A percentile compares a stretch with the other conserved stretches of the same genome.
These are phyloP conservation scores for Chrysoporthe cubensis DNA, from an alignment of 2,329 filamentous ascomycete genomes.

Conservation along the genomic window DNA sequence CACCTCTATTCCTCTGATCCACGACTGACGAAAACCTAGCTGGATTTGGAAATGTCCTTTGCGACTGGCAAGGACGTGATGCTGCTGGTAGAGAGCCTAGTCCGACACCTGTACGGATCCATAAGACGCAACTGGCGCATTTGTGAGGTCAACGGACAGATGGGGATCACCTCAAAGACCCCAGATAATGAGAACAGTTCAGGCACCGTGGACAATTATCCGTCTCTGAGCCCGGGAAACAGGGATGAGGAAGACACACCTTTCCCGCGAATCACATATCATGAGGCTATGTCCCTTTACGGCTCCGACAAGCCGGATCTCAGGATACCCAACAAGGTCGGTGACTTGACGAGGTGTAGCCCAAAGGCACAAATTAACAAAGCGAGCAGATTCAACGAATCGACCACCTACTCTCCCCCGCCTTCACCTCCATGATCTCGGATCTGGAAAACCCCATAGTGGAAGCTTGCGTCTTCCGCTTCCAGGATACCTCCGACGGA, in stretches of 20 bases:
- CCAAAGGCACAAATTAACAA: conserved; percentile 23
- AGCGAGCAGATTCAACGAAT: conserved; percentile 64
- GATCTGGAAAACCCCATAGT: conserved; percentile 69
- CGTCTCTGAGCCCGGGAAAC: conserved; percentile 28
- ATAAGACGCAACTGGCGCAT: conserved; percentile 48
- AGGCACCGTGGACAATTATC: conserved; percentile 30
- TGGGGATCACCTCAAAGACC: conserved; percentile 31
- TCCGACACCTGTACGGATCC: conserved; percentile 58
- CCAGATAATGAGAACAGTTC: not conserved
- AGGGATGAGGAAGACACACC: conserved; percentile 30
- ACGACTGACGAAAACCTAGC: conserved; percentile 46
- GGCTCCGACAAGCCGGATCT: conserved; percentile 94
- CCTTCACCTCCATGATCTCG: conserved; percentile 77
- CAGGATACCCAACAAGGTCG: conserved; percentile 69
- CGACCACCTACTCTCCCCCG: conserved; percentile 62
- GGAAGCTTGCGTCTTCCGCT: conserved; percentile 72
- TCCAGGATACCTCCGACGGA: conserved; percentile 44
- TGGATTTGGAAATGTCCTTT: conserved; percentile 95
- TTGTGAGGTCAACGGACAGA: conserved; percentile 36
- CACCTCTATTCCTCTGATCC: not conserved
- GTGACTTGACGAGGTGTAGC: conserved; percentile 29
- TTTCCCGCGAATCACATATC: conserved; percentile 70
- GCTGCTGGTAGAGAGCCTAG: conserved; percentile 52
- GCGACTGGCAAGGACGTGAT: conserved; percentile 74
- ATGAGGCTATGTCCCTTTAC: conserved; percentile 76